These are phyloP conservation scores for Pichia sp. DNA, from an alignment of 1,139 yeast species.

Conservation along the genomic window DNA sequence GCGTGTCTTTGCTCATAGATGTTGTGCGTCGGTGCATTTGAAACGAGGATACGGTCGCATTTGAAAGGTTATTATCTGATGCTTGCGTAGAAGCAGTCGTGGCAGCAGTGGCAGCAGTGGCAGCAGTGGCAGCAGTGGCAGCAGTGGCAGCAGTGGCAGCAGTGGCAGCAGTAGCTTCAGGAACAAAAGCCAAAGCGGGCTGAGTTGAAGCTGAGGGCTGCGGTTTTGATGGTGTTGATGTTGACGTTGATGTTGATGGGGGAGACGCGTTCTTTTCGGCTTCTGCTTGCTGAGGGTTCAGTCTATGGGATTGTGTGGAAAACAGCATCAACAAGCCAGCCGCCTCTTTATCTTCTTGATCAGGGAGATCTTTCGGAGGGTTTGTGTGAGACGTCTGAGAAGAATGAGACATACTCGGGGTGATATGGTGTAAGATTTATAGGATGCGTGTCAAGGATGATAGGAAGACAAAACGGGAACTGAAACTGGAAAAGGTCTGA, in stretches of 20 bases:
- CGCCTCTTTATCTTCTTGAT: constrained; percentile 32
- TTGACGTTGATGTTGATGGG: too few relatives aligned
- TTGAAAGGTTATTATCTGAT: neutral
- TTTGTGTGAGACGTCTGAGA: neutral
- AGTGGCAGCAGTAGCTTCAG: neutral
- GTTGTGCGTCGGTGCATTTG: constrained; percentile 6
- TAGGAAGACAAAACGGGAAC: neutral
- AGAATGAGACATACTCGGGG: too few relatives aligned
- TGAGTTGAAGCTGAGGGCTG: neutral
- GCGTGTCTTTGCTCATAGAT: neutral
- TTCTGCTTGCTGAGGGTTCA: neutral
- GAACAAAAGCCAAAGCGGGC: neutral
- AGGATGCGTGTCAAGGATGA: neutral
- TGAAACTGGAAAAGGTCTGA: too few relatives aligned
- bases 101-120: too few relatives aligned
- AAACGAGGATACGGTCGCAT: neutral
- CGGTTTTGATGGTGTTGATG: neutral
- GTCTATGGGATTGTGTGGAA: constrained; percentile 29
- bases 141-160: neutral
- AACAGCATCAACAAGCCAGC: constrained; percentile 35
- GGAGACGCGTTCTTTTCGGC: neutral
- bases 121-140: too few relatives aligned
- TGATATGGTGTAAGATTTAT: too few relatives aligned
- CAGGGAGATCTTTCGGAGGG: constrained; percentile 6
- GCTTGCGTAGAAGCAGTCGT: neutral